These are phyloP conservation scores for Tylopilus cervinicoccineus DNA, from an alignment of 768 basidiomycete genomes.

Conservation along the genomic window DNA sequence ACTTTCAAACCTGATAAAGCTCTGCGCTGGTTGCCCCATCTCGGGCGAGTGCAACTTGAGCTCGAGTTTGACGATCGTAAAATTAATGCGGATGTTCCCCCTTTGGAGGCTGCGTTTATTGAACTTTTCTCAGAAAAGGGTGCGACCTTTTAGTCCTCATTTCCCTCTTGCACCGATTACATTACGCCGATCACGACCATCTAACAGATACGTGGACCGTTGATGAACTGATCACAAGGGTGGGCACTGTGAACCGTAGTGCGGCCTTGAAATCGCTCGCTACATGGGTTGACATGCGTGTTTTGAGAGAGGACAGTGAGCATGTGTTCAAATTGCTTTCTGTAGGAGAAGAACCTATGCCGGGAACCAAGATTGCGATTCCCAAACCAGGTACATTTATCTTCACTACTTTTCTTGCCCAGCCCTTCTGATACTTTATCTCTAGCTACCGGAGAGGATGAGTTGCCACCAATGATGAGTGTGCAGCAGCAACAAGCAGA, in stretches of 20 bases:
- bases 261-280: constrained; percentile 68
- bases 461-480: constrained; percentile 45
- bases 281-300: constrained; percentile 82
- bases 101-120: constrained; percentile 87
- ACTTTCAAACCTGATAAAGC: constrained; percentile 90
- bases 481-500: constrained; percentile 75
- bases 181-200: background rate
- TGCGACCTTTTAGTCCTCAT: constrained; percentile 23
- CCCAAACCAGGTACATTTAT: constrained; percentile 24
- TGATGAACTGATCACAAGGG: constrained; percentile 58
- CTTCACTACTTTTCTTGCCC: background rate
- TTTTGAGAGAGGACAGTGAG: constrained; percentile 65
- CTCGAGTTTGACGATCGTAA: constrained; percentile 80
- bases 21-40: constrained; percentile 83
- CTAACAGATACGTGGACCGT: constrained; percentile 64
- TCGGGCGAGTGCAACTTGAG: constrained; percentile 80
- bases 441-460: constrained; percentile 39
- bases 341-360: constrained; percentile 44
- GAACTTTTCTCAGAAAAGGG: constrained; percentile 79
- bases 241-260: constrained; percentile 63
- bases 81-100: constrained; percentile 71
- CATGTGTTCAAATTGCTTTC: constrained; percentile 65
- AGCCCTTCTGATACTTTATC: background rate
- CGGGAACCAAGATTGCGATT: constrained; percentile 19
- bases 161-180: too few relatives aligned